These are phyloP conservation scores for Saccharomycopsis capsularis DNA, from an alignment of 805 yeast genomes.

Conservation along the genomic window DNA sequence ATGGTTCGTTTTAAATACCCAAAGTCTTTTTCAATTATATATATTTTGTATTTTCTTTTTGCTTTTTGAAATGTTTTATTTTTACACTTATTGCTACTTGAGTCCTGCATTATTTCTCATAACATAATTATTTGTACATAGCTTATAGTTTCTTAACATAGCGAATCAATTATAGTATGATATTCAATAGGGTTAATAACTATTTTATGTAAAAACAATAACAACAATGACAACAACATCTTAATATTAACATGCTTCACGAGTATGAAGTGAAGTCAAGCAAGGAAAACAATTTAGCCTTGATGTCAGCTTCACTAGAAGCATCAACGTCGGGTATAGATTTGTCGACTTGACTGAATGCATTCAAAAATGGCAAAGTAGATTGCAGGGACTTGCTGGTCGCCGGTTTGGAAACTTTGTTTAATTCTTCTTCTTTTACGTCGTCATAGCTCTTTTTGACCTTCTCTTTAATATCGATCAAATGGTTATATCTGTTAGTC, in stretches of 20 bases:
- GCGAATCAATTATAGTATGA: too few relatives aligned
- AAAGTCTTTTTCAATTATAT: not conserved
- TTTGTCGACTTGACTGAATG: conserved; percentile 1
- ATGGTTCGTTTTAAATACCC: not conserved
- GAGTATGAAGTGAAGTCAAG: conserved; percentile 5
- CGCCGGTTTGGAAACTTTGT: not conserved
- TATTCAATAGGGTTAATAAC: too few relatives aligned
- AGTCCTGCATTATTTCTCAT: too few relatives aligned
- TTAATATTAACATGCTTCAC: too few relatives aligned
- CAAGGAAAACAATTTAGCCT: conserved; percentile 2
- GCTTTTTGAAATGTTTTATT: too few relatives aligned
- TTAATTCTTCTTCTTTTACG: not conserved
- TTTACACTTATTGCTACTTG: too few relatives aligned
- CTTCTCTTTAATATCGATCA: conserved; percentile 11
- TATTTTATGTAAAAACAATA: too few relatives aligned
- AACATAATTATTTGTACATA: too few relatives aligned
- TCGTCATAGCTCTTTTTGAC: conserved; percentile 10
- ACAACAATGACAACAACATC: too few relatives aligned
- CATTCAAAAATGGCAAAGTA: conserved; percentile 1
- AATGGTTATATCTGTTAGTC: conserved; percentile 42
- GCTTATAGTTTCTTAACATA: too few relatives aligned
- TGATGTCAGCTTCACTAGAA: not conserved
- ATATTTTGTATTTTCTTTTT: conserved; percentile 1
- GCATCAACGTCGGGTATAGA: not conserved
- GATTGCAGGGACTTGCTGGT: not conserved